phyloP scores from a whole-genome alignment of 164 flowering plant species.

The Liriodendron chinense region DNA sequence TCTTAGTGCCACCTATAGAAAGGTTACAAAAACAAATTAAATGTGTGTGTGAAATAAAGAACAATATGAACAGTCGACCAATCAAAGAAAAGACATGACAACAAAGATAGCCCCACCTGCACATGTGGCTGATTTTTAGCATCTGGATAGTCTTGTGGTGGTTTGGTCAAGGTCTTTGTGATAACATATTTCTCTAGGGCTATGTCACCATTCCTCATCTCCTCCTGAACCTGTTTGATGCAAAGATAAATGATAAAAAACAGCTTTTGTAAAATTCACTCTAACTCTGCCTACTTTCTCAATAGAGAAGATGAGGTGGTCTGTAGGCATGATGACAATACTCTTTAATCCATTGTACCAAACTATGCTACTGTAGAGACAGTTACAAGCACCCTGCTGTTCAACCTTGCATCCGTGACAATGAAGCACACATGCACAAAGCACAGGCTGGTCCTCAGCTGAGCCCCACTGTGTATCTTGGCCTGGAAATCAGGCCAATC shows the following conservation, averaged over 20 bases:
- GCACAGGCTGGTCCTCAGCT: too few relatives aligned
- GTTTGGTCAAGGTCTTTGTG: conserved; percentile 84
- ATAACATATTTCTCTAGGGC: conserved; percentile 89
- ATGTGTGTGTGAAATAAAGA: not conserved
- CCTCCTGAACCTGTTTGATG: conserved; percentile 76
- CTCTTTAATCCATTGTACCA: not conserved
- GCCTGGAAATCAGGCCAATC: too few relatives aligned
- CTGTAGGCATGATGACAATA: not conserved
- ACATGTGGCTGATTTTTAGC: conserved; percentile 97
- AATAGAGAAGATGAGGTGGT: not conserved
- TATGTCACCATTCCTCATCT: conserved; percentile 88
- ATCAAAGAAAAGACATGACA: conserved; percentile 5
- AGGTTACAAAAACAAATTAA: conserved; percentile 2
- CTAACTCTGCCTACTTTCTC: not conserved
- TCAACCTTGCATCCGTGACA: too few relatives aligned
- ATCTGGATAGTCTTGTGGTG: conserved; percentile 97
- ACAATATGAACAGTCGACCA: conserved; percentile 1
- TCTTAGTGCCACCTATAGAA: conserved; percentile 78
- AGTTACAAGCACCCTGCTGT: too few relatives aligned
- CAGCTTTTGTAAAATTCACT: not conserved
- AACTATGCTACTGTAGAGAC: not conserved
- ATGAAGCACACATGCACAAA: too few relatives aligned
- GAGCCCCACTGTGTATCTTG: too few relatives aligned
- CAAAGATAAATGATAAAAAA: not conserved
- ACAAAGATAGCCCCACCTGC: conserved; percentile 43